Evolutionary conservation across 2,329 filamentous ascomycete genomes (phyloP).

Genomic region (Davidsoniella neocaledoniae): DNA sequence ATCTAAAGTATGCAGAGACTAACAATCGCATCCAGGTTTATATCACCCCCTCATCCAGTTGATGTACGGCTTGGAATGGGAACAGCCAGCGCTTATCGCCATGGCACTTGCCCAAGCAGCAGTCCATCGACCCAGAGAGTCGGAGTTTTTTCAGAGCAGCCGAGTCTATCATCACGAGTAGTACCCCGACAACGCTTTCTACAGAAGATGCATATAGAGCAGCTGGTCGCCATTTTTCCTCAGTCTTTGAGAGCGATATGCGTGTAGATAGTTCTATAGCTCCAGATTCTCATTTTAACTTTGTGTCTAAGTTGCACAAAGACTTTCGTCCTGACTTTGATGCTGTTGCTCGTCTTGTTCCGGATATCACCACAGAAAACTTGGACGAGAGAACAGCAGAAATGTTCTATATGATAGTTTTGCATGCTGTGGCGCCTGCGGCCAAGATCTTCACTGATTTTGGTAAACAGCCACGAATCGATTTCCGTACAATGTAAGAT

Average conservation of each 20-base stretch:
- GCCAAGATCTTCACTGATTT: slow-evolving; percentile 42
- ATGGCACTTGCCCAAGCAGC: slow-evolving; percentile 63
- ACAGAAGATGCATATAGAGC: slow-evolving; percentile 26
- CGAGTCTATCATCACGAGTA: slow-evolving; percentile 25
- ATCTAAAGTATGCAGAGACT: slow-evolving; percentile 1
- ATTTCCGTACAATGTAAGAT: slow-evolving; percentile 55
- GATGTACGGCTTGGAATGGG: slow-evolving; percentile 69
- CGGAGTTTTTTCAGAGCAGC: slow-evolving; percentile 33
- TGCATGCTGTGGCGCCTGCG: slow-evolving; percentile 37
- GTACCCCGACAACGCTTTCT: slow-evolving; percentile 17
- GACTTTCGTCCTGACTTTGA: slow-evolving; percentile 50
- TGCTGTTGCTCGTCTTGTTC: slow-evolving; percentile 45
- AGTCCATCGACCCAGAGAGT: slow-evolving; percentile 45
- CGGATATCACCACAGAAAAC: slow-evolving; percentile 38
- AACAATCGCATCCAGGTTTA: slow-evolving; percentile 31
- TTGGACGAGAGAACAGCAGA: slow-evolving; percentile 36
- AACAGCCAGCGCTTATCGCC: slow-evolving; percentile 65
- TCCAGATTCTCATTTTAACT: slow-evolving; percentile 26
- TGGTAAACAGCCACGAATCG: slow-evolving; percentile 52
- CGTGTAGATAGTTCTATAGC: no score
- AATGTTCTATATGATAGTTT: slow-evolving; percentile 36
- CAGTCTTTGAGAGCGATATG: neutral
- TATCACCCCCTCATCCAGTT: slow-evolving; percentile 73
- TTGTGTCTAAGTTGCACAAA: slow-evolving; percentile 22
- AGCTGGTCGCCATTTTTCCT: slow-evolving; percentile 26